These are phyloP conservation scores for Curvularia hawaiiensis DNA, from an alignment of 2,329 filamentous ascomycete species.

Conservation along the genomic window DNA sequence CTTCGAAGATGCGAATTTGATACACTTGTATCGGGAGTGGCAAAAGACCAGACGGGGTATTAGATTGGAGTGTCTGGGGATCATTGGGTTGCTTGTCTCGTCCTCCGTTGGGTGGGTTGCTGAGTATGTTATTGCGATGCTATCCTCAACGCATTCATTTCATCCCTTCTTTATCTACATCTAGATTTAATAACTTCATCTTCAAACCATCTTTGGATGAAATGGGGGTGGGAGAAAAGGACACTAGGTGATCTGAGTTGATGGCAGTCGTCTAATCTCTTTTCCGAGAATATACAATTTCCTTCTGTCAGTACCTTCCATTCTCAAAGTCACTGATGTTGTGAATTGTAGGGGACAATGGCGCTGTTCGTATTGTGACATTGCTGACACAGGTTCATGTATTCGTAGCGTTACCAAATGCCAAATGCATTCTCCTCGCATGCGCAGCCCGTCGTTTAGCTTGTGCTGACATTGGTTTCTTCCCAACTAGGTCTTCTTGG, in stretches of 20 bases:
- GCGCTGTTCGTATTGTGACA: not conserved
- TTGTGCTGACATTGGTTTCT: constrained; percentile 27
- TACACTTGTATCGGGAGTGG: not conserved
- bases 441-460: constrained; percentile 35
- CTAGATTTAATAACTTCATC: not conserved
- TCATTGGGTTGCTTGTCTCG: not conserved
- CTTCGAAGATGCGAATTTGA: not conserved
- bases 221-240: not conserved
- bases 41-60: not conserved
- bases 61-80: not conserved
- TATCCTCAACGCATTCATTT: not conserved
- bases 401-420: constrained; percentile 19
- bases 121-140: not conserved
- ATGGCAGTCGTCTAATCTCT: not conserved
- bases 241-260: not conserved
- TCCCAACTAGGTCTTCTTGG: not conserved
- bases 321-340: not conserved
- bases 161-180: not conserved
- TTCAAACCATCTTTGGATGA: not conserved
- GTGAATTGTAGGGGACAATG: not conserved
- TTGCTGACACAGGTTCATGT: not conserved
- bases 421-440: constrained; percentile 32
- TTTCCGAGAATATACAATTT: not conserved
- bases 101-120: not conserved
- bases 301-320: not conserved